Conservation (phyloP, 1,284 basidiomycete species). For the Macrocybe sp. region DNA sequence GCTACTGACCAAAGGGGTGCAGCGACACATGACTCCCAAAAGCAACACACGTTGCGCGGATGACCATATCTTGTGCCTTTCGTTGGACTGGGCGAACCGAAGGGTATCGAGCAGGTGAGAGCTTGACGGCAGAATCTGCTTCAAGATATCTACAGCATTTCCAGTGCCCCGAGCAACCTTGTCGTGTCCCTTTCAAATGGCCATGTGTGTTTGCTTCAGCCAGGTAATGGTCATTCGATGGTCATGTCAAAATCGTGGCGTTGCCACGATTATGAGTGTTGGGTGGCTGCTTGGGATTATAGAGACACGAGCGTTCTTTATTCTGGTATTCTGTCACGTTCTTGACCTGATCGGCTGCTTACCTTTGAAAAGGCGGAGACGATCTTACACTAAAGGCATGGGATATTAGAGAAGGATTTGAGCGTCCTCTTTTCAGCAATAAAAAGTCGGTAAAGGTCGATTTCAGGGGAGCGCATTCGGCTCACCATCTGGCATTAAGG, state of each 20-base stretch:
- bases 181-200: slow-evolving; percentile 82
- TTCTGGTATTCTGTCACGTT: slow-evolving; percentile 55
- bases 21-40: no score
- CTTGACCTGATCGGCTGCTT: background rate
- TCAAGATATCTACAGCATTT: slow-evolving; percentile 5
- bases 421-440: slow-evolving; percentile 65
- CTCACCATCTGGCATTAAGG: slow-evolving; percentile 30
- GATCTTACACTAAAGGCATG: slow-evolving; percentile 89
- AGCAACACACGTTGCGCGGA: slow-evolving; percentile 27
- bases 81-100: slow-evolving; percentile 84
- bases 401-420: slow-evolving; percentile 75
- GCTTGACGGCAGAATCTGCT: slow-evolving; percentile 3
- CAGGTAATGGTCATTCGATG: slow-evolving; percentile 37
- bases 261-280: slow-evolving; percentile 93
- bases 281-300: slow-evolving; percentile 90
- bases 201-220: slow-evolving; percentile 55
- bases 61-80: slow-evolving; percentile 69
- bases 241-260: slow-evolving; percentile 60
- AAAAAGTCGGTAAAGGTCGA: slow-evolving; percentile 45
- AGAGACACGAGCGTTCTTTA: slow-evolving; percentile 78
- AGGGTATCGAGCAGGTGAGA: slow-evolving; percentile 27
- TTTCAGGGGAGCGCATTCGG: no score
- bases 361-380: slow-evolving; percentile 71
- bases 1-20: no score
- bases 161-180: slow-evolving; percentile 50